phyloP scores from a whole-genome alignment of 2,329 filamentous ascomycete genomes.

The Colletotrichum spinosum region DNA sequence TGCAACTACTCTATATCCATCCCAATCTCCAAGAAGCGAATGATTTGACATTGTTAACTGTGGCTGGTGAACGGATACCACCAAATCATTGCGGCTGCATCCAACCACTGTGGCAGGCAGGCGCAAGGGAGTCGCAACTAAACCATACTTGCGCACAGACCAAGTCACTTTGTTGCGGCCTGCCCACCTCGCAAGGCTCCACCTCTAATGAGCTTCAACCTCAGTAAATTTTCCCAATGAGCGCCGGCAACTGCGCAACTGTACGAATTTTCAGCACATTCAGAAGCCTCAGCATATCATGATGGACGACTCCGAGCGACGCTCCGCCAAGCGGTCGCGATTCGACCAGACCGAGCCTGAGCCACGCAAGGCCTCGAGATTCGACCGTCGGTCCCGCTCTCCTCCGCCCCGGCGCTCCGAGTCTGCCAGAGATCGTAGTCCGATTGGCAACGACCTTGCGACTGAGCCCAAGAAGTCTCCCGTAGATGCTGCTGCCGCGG shows the following conservation, averaged over 20 bases:
- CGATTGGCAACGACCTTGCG: slow-evolving; percentile 63
- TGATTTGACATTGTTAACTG: background rate
- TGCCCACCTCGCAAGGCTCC: slow-evolving; percentile 29
- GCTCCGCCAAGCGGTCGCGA: slow-evolving; percentile 83
- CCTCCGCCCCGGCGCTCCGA: slow-evolving; percentile 77
- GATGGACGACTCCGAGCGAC: slow-evolving; percentile 82
- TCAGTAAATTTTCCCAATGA: slow-evolving; percentile 29
- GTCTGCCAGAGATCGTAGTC: slow-evolving; percentile 82
- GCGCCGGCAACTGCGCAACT: too few relatives aligned
- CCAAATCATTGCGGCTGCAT: background rate
- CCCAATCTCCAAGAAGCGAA: too few relatives aligned
- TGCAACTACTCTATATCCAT: too few relatives aligned
- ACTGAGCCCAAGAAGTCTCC: slow-evolving; percentile 61
- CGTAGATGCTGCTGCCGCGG: slow-evolving; percentile 79
- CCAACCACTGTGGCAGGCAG: slow-evolving; percentile 4
- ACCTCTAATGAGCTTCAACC: slow-evolving; percentile 34
- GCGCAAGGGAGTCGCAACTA: slow-evolving; percentile 16
- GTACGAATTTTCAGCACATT: too few relatives aligned
- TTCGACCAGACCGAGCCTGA: slow-evolving; percentile 94
- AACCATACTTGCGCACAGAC: slow-evolving; percentile 22
- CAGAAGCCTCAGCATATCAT: background rate
- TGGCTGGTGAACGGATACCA: background rate
- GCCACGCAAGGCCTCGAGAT: slow-evolving; percentile 80
- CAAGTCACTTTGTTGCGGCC: slow-evolving; percentile 14
- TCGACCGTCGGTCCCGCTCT: slow-evolving; percentile 92